phyloP scores from a whole-genome alignment of 2,329 filamentous ascomycete genomes.

The Cladophialophora bantiana region DNA sequence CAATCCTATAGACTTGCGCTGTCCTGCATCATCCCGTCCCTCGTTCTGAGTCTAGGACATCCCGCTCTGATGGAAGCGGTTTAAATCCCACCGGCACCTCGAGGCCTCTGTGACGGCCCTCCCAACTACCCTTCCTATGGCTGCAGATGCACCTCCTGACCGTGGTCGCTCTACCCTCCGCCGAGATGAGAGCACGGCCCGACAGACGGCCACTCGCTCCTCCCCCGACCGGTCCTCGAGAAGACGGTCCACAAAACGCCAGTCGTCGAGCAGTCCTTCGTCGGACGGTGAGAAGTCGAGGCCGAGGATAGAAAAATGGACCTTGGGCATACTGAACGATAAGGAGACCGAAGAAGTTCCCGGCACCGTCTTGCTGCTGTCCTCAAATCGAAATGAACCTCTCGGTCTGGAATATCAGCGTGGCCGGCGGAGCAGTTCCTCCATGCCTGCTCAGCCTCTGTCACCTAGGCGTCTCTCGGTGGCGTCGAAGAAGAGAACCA shows the following conservation, averaged over 20 bases:
- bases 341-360: constrained; percentile 84
- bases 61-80: neutral
- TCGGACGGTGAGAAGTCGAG: constrained; percentile 23
- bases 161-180: constrained; percentile 17
- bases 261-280: constrained; percentile 13
- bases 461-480: constrained; percentile 46
- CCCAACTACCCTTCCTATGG: constrained; percentile 9
- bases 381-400: constrained; percentile 67
- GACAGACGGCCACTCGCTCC: neutral
- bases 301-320: constrained; percentile 54
- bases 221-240: neutral
- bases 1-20: neutral
- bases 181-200: constrained; percentile 15
- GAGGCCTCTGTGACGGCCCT: neutral
- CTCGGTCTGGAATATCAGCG: constrained; percentile 67
- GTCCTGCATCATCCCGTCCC: neutral
- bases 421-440: constrained; percentile 57
- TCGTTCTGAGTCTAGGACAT: neutral
- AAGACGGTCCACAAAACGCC: constrained; percentile 4
- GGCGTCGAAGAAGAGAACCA: constrained; percentile 73
- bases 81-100: neutral
- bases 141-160: constrained; percentile 3
- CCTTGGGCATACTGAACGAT: constrained; percentile 83
- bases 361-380: constrained; percentile 69
- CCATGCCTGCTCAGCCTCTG: constrained; percentile 54